phyloP scores from a whole-genome alignment of 371 early-diverging fungal genomes.

The Mucor piriformis region DNA sequence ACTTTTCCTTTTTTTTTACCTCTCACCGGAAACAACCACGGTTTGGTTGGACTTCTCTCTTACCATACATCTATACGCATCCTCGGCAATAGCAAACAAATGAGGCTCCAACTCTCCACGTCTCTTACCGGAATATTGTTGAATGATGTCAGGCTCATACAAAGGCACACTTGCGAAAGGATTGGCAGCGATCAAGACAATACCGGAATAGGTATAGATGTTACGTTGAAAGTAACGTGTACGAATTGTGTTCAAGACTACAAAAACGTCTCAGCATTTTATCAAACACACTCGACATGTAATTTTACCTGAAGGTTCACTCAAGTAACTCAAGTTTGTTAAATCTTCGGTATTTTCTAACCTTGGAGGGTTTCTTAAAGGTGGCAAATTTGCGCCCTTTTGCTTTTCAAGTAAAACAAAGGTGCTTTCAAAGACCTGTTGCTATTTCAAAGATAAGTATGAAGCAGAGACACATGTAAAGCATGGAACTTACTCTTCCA shows the following conservation, averaged over 20 bases:
- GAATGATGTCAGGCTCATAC: slow-evolving; percentile 88
- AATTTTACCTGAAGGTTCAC: slow-evolving; percentile 82
- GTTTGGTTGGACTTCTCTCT: slow-evolving; percentile 93
- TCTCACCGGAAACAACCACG: slow-evolving; percentile 98
- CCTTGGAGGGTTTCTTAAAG: slow-evolving; percentile 87
- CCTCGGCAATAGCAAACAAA: slow-evolving; percentile 98
- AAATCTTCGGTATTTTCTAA: slow-evolving; percentile 92
- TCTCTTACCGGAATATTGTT: slow-evolving; percentile 91
- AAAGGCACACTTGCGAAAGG: slow-evolving; percentile 92
- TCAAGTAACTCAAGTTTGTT: slow-evolving; percentile 87
- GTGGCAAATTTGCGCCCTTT: slow-evolving; percentile 77
- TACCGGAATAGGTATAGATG: slow-evolving; percentile 99
- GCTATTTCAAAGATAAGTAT: slow-evolving; percentile 52
- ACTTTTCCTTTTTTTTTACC: slow-evolving; percentile 38
- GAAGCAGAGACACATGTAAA: background rate
- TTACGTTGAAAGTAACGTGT: slow-evolving; percentile 86
- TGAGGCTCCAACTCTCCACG: slow-evolving; percentile 98
- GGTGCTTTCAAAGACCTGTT: slow-evolving; percentile 73
- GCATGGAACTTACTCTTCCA: slow-evolving; percentile 48
- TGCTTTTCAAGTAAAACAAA: slow-evolving; percentile 65
- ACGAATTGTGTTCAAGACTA: slow-evolving; percentile 87
- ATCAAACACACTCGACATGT: no score
- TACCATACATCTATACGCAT: slow-evolving; percentile 95
- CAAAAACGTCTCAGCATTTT: no score
- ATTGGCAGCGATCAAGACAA: slow-evolving; percentile 97